A percentile compares a stretch with the other conserved stretches of the same genome.
Evolutionary conservation across 305 asterid genomes (phyloP).

Genomic region (Fraxinus ornus): DNA sequence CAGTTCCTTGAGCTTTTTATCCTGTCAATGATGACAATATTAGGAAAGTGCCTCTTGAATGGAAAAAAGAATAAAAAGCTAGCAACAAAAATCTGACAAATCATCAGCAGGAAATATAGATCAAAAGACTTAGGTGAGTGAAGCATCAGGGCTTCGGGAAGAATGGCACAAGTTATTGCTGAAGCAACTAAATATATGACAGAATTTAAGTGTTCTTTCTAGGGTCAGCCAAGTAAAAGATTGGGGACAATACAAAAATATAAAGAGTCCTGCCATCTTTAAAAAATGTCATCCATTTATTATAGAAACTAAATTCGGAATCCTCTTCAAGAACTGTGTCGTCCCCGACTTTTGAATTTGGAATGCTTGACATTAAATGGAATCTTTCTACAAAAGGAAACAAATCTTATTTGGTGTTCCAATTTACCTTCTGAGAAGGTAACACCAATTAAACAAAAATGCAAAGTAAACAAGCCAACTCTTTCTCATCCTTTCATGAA

Average conservation of each 20-base stretch:
- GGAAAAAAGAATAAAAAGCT: not conserved
- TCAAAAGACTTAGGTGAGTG: not conserved
- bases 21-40: slow-evolving; percentile 44
- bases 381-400: not conserved
- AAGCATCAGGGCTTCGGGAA: slow-evolving; percentile 16
- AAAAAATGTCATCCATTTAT: not conserved
- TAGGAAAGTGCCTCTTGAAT: slow-evolving; percentile 11
- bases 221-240: not conserved
- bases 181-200: slow-evolving; percentile 19
- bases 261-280: slow-evolving; percentile 7
- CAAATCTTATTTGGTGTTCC: not conserved
- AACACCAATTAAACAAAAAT: not conserved
- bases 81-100: not conserved
- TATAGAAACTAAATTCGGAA: slow-evolving; percentile 1
- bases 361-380: not conserved
- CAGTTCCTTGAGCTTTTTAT: slow-evolving; percentile 79
- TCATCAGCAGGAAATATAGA: not conserved
- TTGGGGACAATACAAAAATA: slow-evolving; percentile 10
- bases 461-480: slow-evolving; percentile 1
- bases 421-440: slow-evolving; percentile 11
- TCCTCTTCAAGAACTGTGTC: not conserved
- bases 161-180: not conserved
- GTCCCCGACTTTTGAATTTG: not conserved
- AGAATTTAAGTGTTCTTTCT: slow-evolving; percentile 1
- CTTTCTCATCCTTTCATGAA: not conserved